Percentiles rank a stretch among this genome's conserved stretches.
Evolutionary conservation across 2,329 filamentous ascomycete genomes (phyloP).

Genomic region (Penicillium italicum): DNA sequence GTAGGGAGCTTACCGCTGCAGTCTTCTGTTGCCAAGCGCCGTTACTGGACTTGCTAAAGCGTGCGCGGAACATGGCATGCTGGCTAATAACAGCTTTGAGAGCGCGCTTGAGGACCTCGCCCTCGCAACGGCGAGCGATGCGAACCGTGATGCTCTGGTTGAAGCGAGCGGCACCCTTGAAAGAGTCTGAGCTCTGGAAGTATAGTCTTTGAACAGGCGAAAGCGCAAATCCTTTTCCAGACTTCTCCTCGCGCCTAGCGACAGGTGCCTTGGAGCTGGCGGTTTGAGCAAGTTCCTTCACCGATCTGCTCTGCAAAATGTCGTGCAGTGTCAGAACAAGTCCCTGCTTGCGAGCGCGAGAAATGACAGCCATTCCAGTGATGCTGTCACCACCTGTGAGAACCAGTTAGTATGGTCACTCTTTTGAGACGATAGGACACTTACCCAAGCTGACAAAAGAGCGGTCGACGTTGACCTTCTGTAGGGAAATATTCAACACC

Average conservation of each 20-base stretch:
- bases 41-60: slow-evolving; percentile 21
- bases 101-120: slow-evolving; percentile 25
- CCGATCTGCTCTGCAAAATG: slow-evolving; percentile 34
- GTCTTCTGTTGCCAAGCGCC: slow-evolving; percentile 31
- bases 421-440: slow-evolving; percentile 6
- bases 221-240: slow-evolving; percentile 28
- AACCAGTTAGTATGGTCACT: slow-evolving; percentile 7
- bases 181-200: slow-evolving; percentile 23
- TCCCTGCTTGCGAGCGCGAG: slow-evolving; percentile 36
- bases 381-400: slow-evolving; percentile 39
- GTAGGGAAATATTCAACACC: slow-evolving; percentile 34
- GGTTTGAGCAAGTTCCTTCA: slow-evolving; percentile 30
- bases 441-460: slow-evolving; percentile 39
- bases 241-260: slow-evolving; percentile 24
- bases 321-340: slow-evolving; percentile 34
- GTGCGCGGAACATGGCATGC: slow-evolving; percentile 36
- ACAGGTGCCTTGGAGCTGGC: slow-evolving; percentile 19
- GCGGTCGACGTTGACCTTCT: slow-evolving; percentile 34
- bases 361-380: slow-evolving; percentile 39
- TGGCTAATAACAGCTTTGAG: slow-evolving; percentile 30
- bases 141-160: slow-evolving; percentile 37
- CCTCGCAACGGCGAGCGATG: slow-evolving; percentile 25
- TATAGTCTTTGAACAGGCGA: slow-evolving; percentile 38
- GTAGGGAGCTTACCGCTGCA: slow-evolving; percentile 19
- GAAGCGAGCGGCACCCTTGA: slow-evolving; percentile 27